A percentile compares a stretch with the other conserved stretches of the same genome.
Conservation (phyloP, 2,329 filamentous ascomycete genomes). For the Ophiostoma sp. region DNA sequence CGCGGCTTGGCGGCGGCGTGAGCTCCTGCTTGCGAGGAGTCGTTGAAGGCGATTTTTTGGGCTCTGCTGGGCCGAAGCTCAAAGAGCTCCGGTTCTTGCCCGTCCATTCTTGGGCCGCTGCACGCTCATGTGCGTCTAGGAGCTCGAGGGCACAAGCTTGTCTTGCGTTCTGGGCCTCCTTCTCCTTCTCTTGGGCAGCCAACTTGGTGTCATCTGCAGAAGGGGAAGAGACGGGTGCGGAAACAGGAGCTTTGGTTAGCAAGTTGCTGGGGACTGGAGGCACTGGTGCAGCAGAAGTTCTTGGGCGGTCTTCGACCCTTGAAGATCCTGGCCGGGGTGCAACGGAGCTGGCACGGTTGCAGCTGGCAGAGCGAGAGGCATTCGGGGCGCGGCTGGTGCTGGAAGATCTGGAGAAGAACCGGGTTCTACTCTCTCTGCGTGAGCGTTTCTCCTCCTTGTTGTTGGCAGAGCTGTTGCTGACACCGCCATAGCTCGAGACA, state of each 20-base stretch:
- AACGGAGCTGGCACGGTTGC: constrained; percentile 6
- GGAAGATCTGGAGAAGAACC: constrained; percentile 20
- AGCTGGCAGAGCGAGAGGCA: constrained; percentile 14
- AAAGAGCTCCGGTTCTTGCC: neutral
- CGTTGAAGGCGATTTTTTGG: neutral
- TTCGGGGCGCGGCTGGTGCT: constrained; percentile 19
- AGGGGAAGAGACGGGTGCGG: neutral
- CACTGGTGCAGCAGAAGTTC: neutral
- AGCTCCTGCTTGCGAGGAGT: neutral
- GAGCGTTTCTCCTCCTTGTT: constrained; percentile 25
- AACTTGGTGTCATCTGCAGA: neutral
- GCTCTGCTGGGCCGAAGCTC: neutral
- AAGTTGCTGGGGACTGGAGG: neutral
- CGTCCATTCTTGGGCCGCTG: constrained; percentile 11
- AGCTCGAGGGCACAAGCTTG: constrained; percentile 20
- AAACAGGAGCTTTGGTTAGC: neutral
- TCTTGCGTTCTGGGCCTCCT: constrained; percentile 17
- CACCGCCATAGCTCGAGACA: constrained; percentile 18
- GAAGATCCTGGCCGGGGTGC: constrained; percentile 1
- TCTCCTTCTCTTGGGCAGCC: constrained; percentile 3
- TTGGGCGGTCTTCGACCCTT: neutral
- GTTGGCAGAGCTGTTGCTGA: neutral
- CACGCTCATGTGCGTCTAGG: constrained; percentile 23
- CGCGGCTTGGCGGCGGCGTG: constrained; percentile 8
- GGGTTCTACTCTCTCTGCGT: constrained; percentile 22